Evolutionary conservation across 768 basidiomycete genomes (phyloP).

Genomic region (Amanita exitialis): DNA sequence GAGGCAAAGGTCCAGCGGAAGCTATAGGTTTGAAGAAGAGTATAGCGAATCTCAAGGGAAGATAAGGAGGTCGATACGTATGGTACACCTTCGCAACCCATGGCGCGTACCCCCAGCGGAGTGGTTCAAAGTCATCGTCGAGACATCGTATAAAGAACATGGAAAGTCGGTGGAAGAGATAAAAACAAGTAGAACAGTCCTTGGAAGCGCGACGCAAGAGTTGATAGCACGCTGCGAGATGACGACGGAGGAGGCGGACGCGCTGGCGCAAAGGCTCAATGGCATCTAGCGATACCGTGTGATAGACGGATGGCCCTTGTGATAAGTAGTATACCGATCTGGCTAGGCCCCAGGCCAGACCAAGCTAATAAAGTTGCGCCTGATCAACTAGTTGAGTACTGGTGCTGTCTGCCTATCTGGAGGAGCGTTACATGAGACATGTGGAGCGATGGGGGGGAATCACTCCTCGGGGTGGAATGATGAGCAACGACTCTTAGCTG

Average conservation of each 20-base stretch:
- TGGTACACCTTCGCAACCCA: background rate
- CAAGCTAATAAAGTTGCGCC: too few relatives aligned
- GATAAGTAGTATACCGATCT: too few relatives aligned
- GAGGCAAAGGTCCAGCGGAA: constrained; percentile 6
- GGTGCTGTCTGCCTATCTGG: too few relatives aligned
- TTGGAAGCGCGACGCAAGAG: constrained; percentile 6
- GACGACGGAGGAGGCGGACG: background rate
- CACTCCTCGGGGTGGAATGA: too few relatives aligned
- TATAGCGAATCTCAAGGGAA: constrained; percentile 22
- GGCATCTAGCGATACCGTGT: background rate
- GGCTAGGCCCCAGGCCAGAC: too few relatives aligned
- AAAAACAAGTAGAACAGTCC: background rate
- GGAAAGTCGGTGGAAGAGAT: constrained; percentile 7
- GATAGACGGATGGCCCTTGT: background rate
- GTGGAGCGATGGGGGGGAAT: too few relatives aligned
- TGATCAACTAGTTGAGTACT: too few relatives aligned
- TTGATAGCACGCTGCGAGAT: constrained; percentile 11
- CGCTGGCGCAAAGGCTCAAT: background rate
- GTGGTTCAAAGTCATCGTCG: constrained; percentile 11
- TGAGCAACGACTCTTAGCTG: too few relatives aligned
- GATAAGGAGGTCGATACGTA: constrained; percentile 11
- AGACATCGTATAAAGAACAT: constrained; percentile 7
- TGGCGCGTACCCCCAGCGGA: constrained; percentile 9
- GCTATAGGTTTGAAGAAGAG: constrained; percentile 13
- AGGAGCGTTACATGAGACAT: too few relatives aligned